Conservation (phyloP, 2,329 filamentous ascomycete species). For the Penicillium italicum region DNA sequence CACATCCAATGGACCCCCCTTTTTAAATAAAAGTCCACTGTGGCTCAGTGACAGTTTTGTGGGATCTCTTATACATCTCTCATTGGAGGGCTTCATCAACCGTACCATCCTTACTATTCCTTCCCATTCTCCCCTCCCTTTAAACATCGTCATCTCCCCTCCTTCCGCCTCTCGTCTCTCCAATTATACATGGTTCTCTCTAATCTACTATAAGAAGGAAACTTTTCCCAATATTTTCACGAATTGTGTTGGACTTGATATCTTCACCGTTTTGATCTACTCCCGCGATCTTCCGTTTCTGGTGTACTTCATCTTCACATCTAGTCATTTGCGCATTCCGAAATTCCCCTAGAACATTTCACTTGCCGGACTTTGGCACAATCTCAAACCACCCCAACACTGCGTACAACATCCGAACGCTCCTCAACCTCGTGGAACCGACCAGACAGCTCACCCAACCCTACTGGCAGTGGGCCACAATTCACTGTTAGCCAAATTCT, state of each 20-base stretch:
- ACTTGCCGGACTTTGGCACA: neutral
- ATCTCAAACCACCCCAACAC: neutral
- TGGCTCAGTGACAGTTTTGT: slow-evolving; percentile 22
- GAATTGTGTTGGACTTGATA: neutral
- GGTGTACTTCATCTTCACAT: slow-evolving; percentile 8
- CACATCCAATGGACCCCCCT: neutral
- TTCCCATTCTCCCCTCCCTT: slow-evolving; percentile 19
- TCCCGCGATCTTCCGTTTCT: slow-evolving; percentile 10
- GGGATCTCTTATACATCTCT: slow-evolving; percentile 10
- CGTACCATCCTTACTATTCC: slow-evolving; percentile 20
- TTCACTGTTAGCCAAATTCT: too few relatives aligned
- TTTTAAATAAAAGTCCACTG: slow-evolving; percentile 5
- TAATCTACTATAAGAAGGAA: slow-evolving; percentile 10
- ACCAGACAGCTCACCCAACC: neutral
- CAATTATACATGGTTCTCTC: slow-evolving; percentile 10
- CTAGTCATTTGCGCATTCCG: neutral
- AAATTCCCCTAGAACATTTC: neutral
- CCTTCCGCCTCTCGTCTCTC: slow-evolving; percentile 20
- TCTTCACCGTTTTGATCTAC: slow-evolving; percentile 11
- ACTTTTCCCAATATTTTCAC: neutral
- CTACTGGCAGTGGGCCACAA: neutral
- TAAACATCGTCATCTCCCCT: slow-evolving; percentile 20
- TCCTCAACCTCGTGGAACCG: neutral
- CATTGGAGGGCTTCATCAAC: slow-evolving; percentile 24
- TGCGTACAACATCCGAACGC: neutral